Base-by-base conservation (phyloP, 2,329 filamentous ascomycete species). In the Xylaria sp. region DNA sequence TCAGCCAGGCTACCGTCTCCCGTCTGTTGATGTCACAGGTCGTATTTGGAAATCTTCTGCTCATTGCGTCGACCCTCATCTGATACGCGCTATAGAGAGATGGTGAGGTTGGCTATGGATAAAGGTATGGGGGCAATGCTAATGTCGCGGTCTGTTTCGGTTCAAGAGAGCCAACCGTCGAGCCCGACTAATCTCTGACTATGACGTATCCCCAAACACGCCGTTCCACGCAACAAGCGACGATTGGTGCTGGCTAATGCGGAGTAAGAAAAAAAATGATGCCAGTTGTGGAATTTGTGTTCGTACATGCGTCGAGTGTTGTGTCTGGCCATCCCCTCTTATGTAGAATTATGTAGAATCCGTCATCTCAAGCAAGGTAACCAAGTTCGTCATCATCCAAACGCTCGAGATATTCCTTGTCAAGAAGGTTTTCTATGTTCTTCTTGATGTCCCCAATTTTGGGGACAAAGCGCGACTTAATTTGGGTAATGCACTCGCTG, bases 391-490 rank as follows among this genome's bases (percentile, higher is more conserved):
- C 95, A 56, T 92, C 93, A 48, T 98, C 95, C 60, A 98, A 81
- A 59, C 95, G 91, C 82, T 99, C 95, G 49, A 99, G 86, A 73
- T 99, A 99, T 77, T 99, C 95, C 83, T 99, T 99, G 83, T 99
- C 95, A 67, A 99, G 89, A 40, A 99, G 84, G 67, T 97, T 97
- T 78, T 99, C 95, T 75, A 99, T 98, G 78, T 95, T 97, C 82
- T 98, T 99, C 83, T 99, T 99, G 85, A 99, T 99, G 71, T 99
- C 95, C 15, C 87, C 84, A 29, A 99, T 86, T 80, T 96, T 96
- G 40, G 95, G 95, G 60, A 93, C 88, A 78, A 99, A 99, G 40
- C 95, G 91, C 41, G 88, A 89, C 75, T 91, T 92, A 76, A 99
- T 97, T 78, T 98, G 95, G 73, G 89, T 90, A 76, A 99, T 98